Percentiles rank a stretch among this genome's conserved stretches.
Evolutionary conservation across 164 flowering plant species (phyloP).

Genomic region (Hamamelis virginiana): DNA sequence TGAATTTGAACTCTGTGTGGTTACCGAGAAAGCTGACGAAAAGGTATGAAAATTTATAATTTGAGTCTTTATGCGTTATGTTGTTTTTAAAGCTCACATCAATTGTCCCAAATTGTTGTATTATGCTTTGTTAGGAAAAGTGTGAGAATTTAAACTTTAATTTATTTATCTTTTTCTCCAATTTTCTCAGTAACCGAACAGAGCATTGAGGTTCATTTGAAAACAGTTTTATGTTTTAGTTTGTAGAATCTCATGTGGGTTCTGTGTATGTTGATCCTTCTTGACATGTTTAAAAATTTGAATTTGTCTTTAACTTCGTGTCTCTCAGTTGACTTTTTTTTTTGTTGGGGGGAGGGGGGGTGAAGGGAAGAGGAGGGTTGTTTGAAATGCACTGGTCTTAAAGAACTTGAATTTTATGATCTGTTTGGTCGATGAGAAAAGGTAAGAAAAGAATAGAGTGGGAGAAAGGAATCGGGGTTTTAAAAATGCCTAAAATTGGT

Average conservation of each 20-base stretch:
- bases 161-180: background rate
- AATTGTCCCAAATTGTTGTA: too few species aligned
- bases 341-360: too few species aligned
- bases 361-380: too few species aligned
- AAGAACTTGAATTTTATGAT: background rate
- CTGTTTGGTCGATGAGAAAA: slow-evolving; percentile 15
- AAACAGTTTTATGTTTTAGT: background rate
- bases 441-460: background rate
- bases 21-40: background rate
- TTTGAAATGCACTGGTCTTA: too few species aligned
- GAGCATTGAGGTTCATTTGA: background rate
- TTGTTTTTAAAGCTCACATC: background rate
- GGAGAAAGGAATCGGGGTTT: too few species aligned
- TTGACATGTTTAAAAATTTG: background rate
- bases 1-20: background rate
- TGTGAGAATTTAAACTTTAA: background rate
- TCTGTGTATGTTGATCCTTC: background rate
- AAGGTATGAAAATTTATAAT: background rate
- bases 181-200: background rate
- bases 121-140: too few species aligned
- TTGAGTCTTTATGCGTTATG: background rate
- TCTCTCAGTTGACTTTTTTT: too few species aligned
- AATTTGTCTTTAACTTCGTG: background rate
- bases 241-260: background rate
- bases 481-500: too few species aligned